These are phyloP conservation scores for Botrytis cinerea DNA, from an alignment of 2,329 filamentous ascomycete genomes.

Conservation along the genomic window DNA sequence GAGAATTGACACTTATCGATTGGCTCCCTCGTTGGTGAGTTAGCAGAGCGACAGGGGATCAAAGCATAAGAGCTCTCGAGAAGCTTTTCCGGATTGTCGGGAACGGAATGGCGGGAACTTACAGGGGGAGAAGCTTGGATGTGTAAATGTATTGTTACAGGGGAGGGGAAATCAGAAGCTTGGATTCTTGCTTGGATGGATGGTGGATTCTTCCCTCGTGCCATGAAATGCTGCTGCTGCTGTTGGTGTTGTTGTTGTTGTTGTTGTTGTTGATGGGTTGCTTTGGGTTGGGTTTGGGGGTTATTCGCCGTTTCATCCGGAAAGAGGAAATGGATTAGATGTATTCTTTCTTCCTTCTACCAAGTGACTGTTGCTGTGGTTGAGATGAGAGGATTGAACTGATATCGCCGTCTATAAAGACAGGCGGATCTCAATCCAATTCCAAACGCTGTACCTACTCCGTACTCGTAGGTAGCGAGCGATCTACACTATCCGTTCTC, in stretches of 20 bases:
- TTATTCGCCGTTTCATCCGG: neutral
- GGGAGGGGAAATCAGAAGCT: too few species aligned
- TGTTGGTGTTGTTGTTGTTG: too few species aligned
- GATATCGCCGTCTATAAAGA: neutral
- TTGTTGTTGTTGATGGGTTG: neutral
- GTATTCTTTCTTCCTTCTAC: neutral
- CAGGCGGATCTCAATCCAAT: neutral
- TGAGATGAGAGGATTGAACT: neutral
- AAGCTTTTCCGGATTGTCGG: neutral
- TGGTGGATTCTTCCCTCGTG: too few species aligned
- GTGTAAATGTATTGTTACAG: too few species aligned
- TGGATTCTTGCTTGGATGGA: too few species aligned
- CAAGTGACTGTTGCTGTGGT: neutral
- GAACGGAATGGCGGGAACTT: neutral
- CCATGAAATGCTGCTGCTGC: neutral
- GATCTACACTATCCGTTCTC: neutral
- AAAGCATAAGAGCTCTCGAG: neutral
- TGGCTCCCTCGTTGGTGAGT: neutral
- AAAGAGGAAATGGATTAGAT: neutral
- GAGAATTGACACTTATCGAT: neutral
- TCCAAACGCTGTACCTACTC: neutral
- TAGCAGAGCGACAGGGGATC: neutral
- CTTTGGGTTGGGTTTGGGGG: neutral
- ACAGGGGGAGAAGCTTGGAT: neutral
- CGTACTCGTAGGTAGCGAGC: too few species aligned